phyloP scores from a whole-genome alignment of 2,329 filamentous ascomycete species.

The Xylaria sp. region DNA sequence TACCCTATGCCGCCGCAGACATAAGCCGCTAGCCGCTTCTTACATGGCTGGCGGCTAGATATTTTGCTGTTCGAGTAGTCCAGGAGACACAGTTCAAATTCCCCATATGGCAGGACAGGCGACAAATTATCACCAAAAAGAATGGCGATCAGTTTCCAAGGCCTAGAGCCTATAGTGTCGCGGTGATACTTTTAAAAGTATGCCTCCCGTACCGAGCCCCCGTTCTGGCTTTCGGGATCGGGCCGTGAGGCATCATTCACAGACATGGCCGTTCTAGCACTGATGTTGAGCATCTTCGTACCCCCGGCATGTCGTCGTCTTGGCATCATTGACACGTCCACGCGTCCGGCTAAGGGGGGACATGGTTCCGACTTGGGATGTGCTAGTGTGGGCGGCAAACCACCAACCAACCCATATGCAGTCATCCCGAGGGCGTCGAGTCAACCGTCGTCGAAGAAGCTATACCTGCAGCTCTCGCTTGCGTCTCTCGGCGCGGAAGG shows the following conservation, averaged over 20 bases:
- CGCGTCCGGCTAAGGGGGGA: not conserved
- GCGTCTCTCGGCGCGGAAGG: no score
- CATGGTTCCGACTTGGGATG: not conserved
- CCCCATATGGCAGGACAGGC: not conserved
- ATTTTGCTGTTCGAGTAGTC: not conserved
- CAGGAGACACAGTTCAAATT: not conserved
- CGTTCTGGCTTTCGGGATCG: not conserved
- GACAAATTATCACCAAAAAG: not conserved
- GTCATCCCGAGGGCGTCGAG: not conserved
- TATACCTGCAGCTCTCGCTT: not conserved
- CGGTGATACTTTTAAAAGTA: not conserved
- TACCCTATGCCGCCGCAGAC: slow-evolving; percentile 2
- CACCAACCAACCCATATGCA: not conserved
- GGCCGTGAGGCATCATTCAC: not conserved
- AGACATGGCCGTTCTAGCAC: not conserved
- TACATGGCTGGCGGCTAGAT: not conserved
- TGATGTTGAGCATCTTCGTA: not conserved
- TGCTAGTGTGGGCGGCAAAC: not conserved
- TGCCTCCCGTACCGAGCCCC: not conserved
- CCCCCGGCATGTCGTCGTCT: not conserved
- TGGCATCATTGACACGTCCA: not conserved
- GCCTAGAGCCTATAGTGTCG: slow-evolving; percentile 1
- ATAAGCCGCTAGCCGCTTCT: slow-evolving; percentile 1
- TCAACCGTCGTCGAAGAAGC: not conserved
- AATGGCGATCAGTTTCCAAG: slow-evolving; percentile 1